Evolutionary conservation across 108 stramenopile species (phyloP).

Genomic region (Chaetoceros tenuissimus): DNA sequence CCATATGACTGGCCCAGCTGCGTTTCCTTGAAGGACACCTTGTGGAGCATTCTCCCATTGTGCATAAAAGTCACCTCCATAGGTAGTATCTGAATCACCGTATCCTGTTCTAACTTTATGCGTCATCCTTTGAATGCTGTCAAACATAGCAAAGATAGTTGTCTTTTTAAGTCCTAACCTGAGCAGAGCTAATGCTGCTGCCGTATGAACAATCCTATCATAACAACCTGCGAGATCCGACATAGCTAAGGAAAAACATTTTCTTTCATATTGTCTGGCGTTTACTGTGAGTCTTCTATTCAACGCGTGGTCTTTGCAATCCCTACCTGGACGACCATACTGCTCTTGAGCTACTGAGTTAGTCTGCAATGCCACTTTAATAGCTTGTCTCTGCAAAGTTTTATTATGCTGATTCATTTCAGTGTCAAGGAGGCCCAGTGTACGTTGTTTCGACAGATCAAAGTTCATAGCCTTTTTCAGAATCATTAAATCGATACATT

Average conservation of each 20-base stretch:
- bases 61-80: not conserved
- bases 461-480: conserved; percentile 7
- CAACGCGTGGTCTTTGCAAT: not conserved
- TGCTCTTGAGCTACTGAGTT: conserved; percentile 3
- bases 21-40: conserved; percentile 28
- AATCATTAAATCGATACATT: conserved; percentile 10
- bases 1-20: conserved; percentile 27
- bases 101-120: conserved; percentile 9
- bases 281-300: not conserved
- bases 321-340: not conserved
- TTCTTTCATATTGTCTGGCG: not conserved
- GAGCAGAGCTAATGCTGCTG: conserved; percentile 8
- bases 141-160: not conserved
- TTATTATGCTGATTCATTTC: conserved; percentile 11
- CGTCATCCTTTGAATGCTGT: conserved; percentile 7
- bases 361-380: not conserved
- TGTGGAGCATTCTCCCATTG: not conserved
- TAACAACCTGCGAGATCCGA: conserved; percentile 2
- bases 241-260: not conserved
- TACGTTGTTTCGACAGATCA: conserved; percentile 1
- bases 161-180: conserved; percentile 1
- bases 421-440: conserved; percentile 7
- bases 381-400: not conserved
- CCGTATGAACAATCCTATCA: conserved; percentile 14
- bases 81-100: conserved; percentile 3